These are phyloP conservation scores for Citrullus colocynthis DNA, from an alignment of 306 rosid genomes.

Conservation along the genomic window DNA sequence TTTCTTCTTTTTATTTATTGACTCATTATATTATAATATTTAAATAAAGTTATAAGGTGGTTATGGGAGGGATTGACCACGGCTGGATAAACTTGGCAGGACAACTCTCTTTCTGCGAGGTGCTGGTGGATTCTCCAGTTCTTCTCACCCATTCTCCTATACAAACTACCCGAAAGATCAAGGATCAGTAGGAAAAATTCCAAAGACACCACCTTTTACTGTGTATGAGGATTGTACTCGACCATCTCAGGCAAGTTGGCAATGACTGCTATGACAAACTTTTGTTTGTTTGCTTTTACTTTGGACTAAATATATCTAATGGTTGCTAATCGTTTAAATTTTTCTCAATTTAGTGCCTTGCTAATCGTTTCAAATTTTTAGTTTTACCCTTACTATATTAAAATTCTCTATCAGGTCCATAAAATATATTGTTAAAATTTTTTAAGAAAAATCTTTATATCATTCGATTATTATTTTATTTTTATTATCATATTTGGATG, in stretches of 20 bases:
- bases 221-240: slow-evolving; percentile 61
- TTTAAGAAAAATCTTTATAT: background rate
- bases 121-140: slow-evolving; percentile 93
- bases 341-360: background rate
- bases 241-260: slow-evolving; percentile 64
- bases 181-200: slow-evolving; percentile 37
- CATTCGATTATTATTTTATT: background rate
- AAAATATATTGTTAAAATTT: background rate
- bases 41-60: slow-evolving; percentile 1
- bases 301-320: background rate
- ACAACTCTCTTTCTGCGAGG: slow-evolving; percentile 64
- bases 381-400: background rate
- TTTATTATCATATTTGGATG: background rate
- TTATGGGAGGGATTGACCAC: slow-evolving; percentile 16
- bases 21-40: background rate
- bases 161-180: slow-evolving; percentile 51
- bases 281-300: background rate
- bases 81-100: slow-evolving; percentile 35
- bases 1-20: background rate
- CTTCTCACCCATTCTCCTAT: slow-evolving; percentile 67
- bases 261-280: background rate
- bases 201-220: slow-evolving; percentile 55
- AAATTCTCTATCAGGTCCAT: background rate
- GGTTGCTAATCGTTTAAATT: background rate
- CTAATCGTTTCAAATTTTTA: background rate